Conservation (phyloP, 805 yeast genomes). For the Cyberlindnera mycetangii region DNA sequence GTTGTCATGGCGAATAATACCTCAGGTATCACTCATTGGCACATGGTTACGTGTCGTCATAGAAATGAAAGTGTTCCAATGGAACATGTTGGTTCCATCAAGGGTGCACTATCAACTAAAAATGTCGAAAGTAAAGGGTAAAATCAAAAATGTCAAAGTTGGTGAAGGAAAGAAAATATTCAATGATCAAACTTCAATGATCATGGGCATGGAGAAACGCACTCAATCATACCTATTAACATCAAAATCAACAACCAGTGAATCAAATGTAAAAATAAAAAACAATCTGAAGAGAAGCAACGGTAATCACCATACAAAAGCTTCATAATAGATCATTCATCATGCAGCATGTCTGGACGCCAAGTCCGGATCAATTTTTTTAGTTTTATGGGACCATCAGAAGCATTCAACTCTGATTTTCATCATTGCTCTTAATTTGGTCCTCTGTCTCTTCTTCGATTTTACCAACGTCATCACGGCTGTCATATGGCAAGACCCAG, state of each 20-base stretch:
- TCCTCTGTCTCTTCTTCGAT: constrained; percentile 32
- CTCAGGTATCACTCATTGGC: not conserved
- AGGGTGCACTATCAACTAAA: not conserved
- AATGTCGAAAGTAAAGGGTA: not conserved
- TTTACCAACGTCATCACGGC: constrained; percentile 44
- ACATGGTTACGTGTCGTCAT: not conserved
- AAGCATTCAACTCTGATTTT: not conserved
- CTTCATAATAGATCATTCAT: not conserved
- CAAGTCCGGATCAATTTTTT: not conserved
- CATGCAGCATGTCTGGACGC: not conserved
- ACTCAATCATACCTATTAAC: not conserved
- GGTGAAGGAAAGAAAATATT: not conserved
- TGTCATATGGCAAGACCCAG: constrained; percentile 63
- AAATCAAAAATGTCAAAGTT: not conserved
- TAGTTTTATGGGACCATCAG: not conserved
- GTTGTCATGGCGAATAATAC: not conserved
- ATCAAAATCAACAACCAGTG: not conserved
- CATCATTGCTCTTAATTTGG: constrained; percentile 13
- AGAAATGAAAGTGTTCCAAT: not conserved
- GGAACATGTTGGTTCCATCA: not conserved
- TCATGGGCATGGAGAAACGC: not conserved
- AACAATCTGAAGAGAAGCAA: too few relatives aligned
- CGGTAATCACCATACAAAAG: too few relatives aligned
- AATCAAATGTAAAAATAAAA: too few relatives aligned
- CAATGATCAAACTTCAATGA: not conserved